phyloP scores from a whole-genome alignment of 192 early-diverging fungal genomes.

The Polychytrium aggregatum region DNA sequence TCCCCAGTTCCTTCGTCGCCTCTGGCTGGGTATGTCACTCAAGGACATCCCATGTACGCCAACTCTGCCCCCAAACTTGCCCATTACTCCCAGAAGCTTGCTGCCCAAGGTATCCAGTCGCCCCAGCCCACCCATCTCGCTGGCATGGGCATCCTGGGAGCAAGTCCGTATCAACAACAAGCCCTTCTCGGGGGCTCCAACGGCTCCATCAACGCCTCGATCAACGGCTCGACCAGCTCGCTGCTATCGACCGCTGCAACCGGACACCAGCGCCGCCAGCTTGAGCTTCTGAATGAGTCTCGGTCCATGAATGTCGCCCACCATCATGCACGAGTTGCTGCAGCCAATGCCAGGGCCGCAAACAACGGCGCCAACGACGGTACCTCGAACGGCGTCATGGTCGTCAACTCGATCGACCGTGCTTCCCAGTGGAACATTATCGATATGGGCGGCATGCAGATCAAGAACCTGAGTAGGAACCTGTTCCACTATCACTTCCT shows the following conservation, averaged over 20 bases:
- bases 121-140: slow-evolving; percentile 13
- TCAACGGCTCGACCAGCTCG: slow-evolving; percentile 4
- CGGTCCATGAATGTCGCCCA: slow-evolving; percentile 71
- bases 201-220: neutral
- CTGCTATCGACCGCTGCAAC: slow-evolving; percentile 25
- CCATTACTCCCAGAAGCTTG: slow-evolving; percentile 9
- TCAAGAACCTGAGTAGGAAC: slow-evolving; percentile 63
- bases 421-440: slow-evolving; percentile 69
- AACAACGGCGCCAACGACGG: slow-evolving; percentile 1
- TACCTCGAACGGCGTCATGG: slow-evolving; percentile 25
- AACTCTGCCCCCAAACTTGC: slow-evolving; percentile 2
- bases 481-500: slow-evolving; percentile 80
- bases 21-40: slow-evolving; percentile 2
- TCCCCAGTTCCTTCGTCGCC: slow-evolving; percentile 16
- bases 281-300: slow-evolving; percentile 59
- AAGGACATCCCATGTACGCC: slow-evolving; percentile 8
- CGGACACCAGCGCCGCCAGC: slow-evolving; percentile 62
- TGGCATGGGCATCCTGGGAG: slow-evolving; percentile 1
- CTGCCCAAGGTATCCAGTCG: slow-evolving; percentile 10
- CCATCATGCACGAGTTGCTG: slow-evolving; percentile 81
- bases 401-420: slow-evolving; percentile 32
- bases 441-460: slow-evolving; percentile 91
- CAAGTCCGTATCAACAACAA: neutral
- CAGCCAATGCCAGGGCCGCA: slow-evolving; percentile 11
- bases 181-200: neutral